Conservation (phyloP, 2,329 filamentous ascomycete genomes). For the Aphanoascus verrucosus region DNA sequence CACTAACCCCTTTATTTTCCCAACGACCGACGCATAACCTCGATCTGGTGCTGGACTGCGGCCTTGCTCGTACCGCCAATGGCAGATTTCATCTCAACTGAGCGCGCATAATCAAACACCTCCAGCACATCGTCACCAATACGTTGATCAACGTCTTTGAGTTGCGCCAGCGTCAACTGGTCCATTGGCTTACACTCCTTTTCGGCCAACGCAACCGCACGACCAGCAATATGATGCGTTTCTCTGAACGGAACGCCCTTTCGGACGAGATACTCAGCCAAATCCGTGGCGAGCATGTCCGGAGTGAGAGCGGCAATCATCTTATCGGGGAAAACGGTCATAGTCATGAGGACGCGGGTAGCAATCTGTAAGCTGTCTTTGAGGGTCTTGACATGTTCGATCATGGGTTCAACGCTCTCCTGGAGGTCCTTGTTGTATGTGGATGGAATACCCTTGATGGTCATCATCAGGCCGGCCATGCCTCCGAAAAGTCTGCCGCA, state of each 20-base stretch:
- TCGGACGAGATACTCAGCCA: constrained; percentile 39
- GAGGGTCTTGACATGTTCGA: constrained; percentile 73
- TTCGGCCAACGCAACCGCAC: constrained; percentile 62
- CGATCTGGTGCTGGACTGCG: constrained; percentile 58
- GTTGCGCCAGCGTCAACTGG: constrained; percentile 53
- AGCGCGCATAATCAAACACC: constrained; percentile 70
- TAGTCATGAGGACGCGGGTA: constrained; percentile 65
- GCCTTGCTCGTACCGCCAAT: constrained; percentile 68
- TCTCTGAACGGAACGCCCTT: constrained; percentile 55
- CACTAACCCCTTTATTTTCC: neutral
- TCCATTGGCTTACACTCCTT: constrained; percentile 57
- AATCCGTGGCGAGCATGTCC: constrained; percentile 63
- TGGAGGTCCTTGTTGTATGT: constrained; percentile 93
- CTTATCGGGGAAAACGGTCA: constrained; percentile 58
- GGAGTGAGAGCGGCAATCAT: constrained; percentile 71
- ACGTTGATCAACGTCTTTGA: constrained; percentile 56
- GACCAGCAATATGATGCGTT: constrained; percentile 67
- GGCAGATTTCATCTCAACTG: constrained; percentile 67
- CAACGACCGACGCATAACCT: constrained; percentile 37
- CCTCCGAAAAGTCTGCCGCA: constrained; percentile 66
- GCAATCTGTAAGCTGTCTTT: constrained; percentile 71
- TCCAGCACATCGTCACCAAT: constrained; percentile 61
- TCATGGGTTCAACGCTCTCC: constrained; percentile 73
- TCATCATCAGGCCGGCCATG: constrained; percentile 70
- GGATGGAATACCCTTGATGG: constrained; percentile 61